Evolutionary conservation across 2,329 filamentous ascomycete species (phyloP).

Genomic region (Lachnellula occidentalis): DNA sequence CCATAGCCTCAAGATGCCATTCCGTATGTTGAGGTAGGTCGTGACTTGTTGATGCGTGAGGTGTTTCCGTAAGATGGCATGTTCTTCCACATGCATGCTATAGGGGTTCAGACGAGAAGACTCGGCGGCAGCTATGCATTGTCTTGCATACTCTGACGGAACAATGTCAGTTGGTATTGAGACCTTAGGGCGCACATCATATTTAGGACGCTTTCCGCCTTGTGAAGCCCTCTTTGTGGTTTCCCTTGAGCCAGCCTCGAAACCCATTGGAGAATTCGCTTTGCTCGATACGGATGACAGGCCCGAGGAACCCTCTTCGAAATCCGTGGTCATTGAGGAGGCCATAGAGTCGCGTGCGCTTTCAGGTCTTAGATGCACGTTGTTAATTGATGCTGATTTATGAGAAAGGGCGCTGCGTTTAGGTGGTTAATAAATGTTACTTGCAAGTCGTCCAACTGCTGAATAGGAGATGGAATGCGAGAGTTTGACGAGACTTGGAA

Average conservation of each 20-base stretch:
- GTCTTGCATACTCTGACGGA: slow-evolving; percentile 74
- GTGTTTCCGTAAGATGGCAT: slow-evolving; percentile 70
- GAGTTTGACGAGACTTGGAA: slow-evolving; percentile 10
- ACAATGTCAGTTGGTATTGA: slow-evolving; percentile 76
- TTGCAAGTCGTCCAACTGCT: background rate
- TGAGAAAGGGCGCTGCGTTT: slow-evolving; percentile 17
- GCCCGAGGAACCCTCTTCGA: slow-evolving; percentile 42
- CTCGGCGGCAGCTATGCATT: slow-evolving; percentile 86
- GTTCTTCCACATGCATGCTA: slow-evolving; percentile 78
- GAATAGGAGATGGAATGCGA: background rate
- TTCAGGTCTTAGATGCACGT: slow-evolving; percentile 28
- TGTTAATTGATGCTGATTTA: slow-evolving; percentile 22
- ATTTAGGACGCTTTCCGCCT: slow-evolving; percentile 34
- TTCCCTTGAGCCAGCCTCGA: slow-evolving; percentile 34
- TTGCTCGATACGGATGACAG: slow-evolving; percentile 55
- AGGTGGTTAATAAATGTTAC: slow-evolving; percentile 19
- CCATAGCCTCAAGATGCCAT: slow-evolving; percentile 89
- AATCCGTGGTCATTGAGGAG: slow-evolving; percentile 51
- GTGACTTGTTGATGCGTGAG: slow-evolving; percentile 88
- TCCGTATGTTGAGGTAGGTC: slow-evolving; percentile 91
- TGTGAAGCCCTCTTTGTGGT: slow-evolving; percentile 20
- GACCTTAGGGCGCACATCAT: slow-evolving; percentile 66
- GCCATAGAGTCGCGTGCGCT: slow-evolving; percentile 39
- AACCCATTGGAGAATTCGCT: slow-evolving; percentile 54
- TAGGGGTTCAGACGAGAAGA: slow-evolving; percentile 87